A percentile compares a stretch with the other conserved stretches of the same genome.
These are phyloP conservation scores for Pestalotiopsis sp. DNA, from an alignment of 2,329 filamentous ascomycete species.

Conservation along the genomic window DNA sequence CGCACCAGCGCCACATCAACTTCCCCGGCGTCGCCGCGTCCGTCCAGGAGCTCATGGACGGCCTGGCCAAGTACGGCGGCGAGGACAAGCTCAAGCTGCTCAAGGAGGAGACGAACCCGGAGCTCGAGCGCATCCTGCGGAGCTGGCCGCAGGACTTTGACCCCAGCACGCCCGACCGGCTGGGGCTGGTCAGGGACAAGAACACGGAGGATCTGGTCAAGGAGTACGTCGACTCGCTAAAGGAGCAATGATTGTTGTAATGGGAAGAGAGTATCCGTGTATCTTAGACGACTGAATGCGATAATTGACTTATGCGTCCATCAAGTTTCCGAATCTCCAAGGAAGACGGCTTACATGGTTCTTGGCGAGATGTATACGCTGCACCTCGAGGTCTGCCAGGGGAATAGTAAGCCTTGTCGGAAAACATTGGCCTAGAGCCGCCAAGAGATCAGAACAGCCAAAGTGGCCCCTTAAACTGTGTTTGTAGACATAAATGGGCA, in stretches of 20 bases:
- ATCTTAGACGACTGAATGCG: not conserved
- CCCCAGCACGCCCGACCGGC: constrained; percentile 47
- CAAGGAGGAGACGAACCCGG: constrained; percentile 56
- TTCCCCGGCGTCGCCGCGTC: constrained; percentile 60
- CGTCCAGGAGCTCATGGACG: constrained; percentile 63
- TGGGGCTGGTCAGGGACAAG: constrained; percentile 55
- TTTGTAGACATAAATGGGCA: no score
- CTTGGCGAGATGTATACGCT: no score
- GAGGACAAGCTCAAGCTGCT: constrained; percentile 54
- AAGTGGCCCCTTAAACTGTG: no score
- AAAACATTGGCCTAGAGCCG: no score
- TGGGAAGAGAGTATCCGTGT: not conserved
- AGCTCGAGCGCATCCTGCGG: constrained; percentile 58
- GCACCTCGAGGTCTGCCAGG: no score
- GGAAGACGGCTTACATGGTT: no score
- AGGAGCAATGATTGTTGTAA: constrained; percentile 13
- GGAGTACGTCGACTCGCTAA: constrained; percentile 52
- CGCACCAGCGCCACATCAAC: constrained; percentile 55
- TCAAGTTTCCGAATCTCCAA: no score
- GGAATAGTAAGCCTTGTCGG: no score
- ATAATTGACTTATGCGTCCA: not conserved
- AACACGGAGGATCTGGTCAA: constrained; percentile 57
- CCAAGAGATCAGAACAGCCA: no score
- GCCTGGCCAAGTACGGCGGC: constrained; percentile 57
- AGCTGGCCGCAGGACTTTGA: constrained; percentile 64